Base-by-base conservation (phyloP, 306 rosid genomes). In the Cucumis hystrix region DNA sequence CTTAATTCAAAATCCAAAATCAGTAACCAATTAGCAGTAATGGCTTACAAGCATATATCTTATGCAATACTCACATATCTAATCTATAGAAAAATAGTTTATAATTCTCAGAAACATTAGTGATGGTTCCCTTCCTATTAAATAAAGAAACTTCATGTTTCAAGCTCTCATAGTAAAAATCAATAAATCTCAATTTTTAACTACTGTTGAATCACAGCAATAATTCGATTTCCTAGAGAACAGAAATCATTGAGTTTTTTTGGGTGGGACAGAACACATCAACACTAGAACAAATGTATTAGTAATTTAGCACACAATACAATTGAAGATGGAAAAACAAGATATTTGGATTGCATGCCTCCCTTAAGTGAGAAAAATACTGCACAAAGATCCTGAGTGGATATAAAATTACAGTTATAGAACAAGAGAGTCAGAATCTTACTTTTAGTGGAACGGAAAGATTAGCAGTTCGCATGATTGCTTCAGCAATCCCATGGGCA, bases 401-500 rank as follows among this genome's bases (percentile, higher is more conserved):
- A 17, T 67, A 41, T n/a, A 18, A 12, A 67, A 3, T 43, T 41
- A 21, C 11, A 12, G 21, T 49, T 25, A 25, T 23, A 23, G 75
- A 71, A 12, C 15, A 71, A 47, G 41, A 71, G 13, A 71, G 41
- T 15, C 16, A 71, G 59, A 30, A 33, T 51, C 96, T 87, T 85
- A 94, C 97, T 87, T 89, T 94, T 33, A 94, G 85, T 51, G 98
- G 98, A 83, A 92, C 88, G n/a, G 98, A 94, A 83, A 94, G 92
- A 77, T 90, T 94, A 80, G 98, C 92, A 59, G 98, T 94, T 58
- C 97, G 97, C 98, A 92, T 84, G 83, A 94, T 94, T 86, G 98
- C 87, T 89, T 90, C 96, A 33, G 95, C 98, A 82, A 94, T 94
- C 66, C 97, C 98, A 83, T 89, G 98, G 33, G 98, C 97, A 87